phyloP scores from a whole-genome alignment of 2,329 filamentous ascomycete species.

The Xylariaceae sp. region DNA sequence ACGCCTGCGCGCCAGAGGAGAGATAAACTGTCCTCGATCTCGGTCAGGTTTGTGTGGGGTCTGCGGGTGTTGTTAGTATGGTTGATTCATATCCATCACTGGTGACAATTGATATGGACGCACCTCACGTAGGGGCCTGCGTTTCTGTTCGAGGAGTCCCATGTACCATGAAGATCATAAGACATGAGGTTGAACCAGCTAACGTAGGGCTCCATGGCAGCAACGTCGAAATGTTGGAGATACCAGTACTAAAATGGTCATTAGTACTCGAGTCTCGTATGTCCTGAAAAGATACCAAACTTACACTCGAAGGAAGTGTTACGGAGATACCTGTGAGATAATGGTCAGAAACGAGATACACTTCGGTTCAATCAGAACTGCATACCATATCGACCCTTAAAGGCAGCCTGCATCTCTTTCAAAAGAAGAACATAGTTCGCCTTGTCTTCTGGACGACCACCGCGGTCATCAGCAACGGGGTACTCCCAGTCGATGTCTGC shows the following conservation, averaged over 20 bases:
- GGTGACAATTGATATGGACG: background rate
- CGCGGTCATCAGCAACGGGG: constrained; percentile 33
- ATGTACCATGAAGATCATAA: constrained; percentile 31
- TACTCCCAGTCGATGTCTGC: constrained; percentile 46
- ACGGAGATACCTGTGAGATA: constrained; percentile 34
- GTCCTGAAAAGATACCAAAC: too few species aligned
- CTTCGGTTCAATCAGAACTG: too few species aligned
- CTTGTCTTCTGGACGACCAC: constrained; percentile 34
- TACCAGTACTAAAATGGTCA: constrained; percentile 35
- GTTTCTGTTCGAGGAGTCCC: constrained; percentile 17
- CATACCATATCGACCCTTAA: constrained; percentile 17
- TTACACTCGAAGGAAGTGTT: constrained; percentile 25
- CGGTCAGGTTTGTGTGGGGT: background rate
- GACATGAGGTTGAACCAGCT: constrained; percentile 38
- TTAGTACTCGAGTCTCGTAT: too few species aligned
- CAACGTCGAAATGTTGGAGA: constrained; percentile 34
- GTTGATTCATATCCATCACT: background rate
- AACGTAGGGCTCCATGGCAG: constrained; percentile 35
- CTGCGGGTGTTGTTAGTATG: background rate
- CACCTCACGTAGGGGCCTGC: constrained; percentile 18
- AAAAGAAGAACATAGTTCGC: constrained; percentile 35
- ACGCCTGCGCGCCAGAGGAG: constrained; percentile 39
- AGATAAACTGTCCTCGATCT: background rate
- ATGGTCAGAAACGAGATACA: too few species aligned
- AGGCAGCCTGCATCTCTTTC: constrained; percentile 33